Conservation (phyloP, 169 alveolate species). For the Theileria sp. region DNA sequence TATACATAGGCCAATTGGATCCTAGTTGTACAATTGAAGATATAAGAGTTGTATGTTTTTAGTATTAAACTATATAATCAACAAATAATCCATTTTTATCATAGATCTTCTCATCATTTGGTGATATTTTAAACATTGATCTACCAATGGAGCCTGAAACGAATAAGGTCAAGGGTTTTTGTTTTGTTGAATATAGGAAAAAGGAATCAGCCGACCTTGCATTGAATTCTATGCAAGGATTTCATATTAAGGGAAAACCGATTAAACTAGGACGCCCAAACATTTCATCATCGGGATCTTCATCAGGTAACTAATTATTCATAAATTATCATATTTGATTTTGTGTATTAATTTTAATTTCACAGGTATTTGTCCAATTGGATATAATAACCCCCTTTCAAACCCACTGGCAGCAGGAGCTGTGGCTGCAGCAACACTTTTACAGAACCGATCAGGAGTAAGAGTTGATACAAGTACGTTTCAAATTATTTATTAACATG, state of each 20-base stretch:
- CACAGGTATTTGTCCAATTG: conserved; percentile 13
- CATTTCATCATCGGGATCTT: conserved; percentile 15
- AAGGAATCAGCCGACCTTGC: conserved; percentile 92
- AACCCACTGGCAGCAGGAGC: conserved; percentile 44
- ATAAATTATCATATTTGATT: too few relatives aligned
- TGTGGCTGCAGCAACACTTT: conserved; percentile 34
- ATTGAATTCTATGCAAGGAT: conserved; percentile 88
- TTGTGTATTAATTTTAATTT: neutral
- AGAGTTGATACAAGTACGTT: conserved; percentile 26
- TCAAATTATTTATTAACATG: neutral
- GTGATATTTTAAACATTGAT: conserved; percentile 88
- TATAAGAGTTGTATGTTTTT: conserved; percentile 11
- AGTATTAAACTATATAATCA: neutral
- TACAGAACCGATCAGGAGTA: conserved; percentile 25
- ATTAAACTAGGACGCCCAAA: conserved; percentile 71
- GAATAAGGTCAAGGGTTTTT: conserved; percentile 87
- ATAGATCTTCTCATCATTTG: conserved; percentile 88
- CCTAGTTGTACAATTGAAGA: conserved; percentile 17
- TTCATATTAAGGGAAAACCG: conserved; percentile 85
- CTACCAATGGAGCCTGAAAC: conserved; percentile 85
- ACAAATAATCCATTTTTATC: neutral
- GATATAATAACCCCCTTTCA: conserved; percentile 19
- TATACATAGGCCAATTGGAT: conserved; percentile 30
- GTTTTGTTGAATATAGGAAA: conserved; percentile 84
- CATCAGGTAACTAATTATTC: neutral